Evolutionary conservation across 306 rosid species (phyloP), one percentile per base, ranked within the genome.

Genomic region (Arachis hypogaea): DNA sequence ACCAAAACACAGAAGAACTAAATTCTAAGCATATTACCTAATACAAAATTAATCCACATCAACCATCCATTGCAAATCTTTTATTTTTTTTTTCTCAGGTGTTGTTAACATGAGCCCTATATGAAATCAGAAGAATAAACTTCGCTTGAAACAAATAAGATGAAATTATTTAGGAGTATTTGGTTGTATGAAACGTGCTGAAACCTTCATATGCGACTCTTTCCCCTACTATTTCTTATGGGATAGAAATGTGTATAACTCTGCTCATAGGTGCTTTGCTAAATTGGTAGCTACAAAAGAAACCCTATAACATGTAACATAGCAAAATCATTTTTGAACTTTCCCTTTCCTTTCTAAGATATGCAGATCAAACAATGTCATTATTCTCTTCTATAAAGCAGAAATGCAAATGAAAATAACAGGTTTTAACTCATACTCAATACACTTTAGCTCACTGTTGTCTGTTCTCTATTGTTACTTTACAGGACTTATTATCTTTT

Each of bases 281-380:
- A 47, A 14, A 67, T 67, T 67, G 59, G 71, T 56, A 29, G 66
- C 59, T 56, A 22, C 29, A 41, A 45, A 16, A 40, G 59, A 57
- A 45, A 29, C 33, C 9, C 63, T 30, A 30, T 4, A 59, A 30
- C n/a, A 9, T 29, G 5, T 7, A 59, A 18, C 12, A 22, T 6
- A 54, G 30, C 36, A 29, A 58, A 29, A 29, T 1, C 63, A 11
- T 4, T 9, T 28, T 58, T 10, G 6, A 29, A 22, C 40, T 28
- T 22, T 22, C 28, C 28, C 28, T 22, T 22, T 22, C 1, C 28
- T 22, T 22, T 22, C 5, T 41, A 12, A 57, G 12, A 5, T 57
- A 57, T 5, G 4, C 12, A 30, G 14, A 58, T 29, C n/a, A 58
- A 58, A 3, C 5, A 7, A 58, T 10, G 41, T 2, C 63, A 58